phyloP scores from a whole-genome alignment of 2,329 filamentous ascomycete species.

The Thelonectria blattea region DNA sequence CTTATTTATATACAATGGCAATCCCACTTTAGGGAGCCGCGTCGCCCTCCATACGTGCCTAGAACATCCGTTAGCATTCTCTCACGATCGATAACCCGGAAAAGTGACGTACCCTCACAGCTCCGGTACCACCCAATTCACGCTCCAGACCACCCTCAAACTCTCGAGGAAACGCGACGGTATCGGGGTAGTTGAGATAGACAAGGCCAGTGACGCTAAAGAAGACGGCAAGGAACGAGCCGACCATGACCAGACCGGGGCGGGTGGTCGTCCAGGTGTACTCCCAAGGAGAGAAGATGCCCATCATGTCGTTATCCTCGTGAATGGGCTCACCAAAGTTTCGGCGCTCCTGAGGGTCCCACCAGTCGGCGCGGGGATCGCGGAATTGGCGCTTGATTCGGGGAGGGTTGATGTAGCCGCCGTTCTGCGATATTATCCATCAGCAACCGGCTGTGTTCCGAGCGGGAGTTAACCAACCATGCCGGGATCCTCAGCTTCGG shows the following conservation, averaged over 20 bases:
- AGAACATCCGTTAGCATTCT: constrained; percentile 32
- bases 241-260: constrained; percentile 73
- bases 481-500: constrained; percentile 68
- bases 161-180: constrained; percentile 69
- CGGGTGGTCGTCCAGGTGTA: constrained; percentile 82
- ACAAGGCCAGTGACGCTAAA: constrained; percentile 71
- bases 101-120: constrained; percentile 64
- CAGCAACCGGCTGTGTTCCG: constrained; percentile 26
- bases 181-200: constrained; percentile 74
- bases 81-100: background rate
- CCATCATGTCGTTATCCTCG: constrained; percentile 93
- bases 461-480: constrained; percentile 60
- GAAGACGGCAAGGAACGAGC: constrained; percentile 68
- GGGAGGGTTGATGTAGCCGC: constrained; percentile 81
- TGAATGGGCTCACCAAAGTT: constrained; percentile 97
- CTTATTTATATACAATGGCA: constrained; percentile 47
- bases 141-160: constrained; percentile 75
- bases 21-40: constrained; percentile 52
- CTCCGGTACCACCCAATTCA: constrained; percentile 75
- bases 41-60: constrained; percentile 64
- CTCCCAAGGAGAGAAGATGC: constrained; percentile 86
- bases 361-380: constrained; percentile 93
- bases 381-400: constrained; percentile 87
- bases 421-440: constrained; percentile 65
- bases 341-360: constrained; percentile 95